Evolutionary conservation across 495 filamentous ascomycete genomes (phyloP).

Genomic region (Penicillium antarcticum): DNA sequence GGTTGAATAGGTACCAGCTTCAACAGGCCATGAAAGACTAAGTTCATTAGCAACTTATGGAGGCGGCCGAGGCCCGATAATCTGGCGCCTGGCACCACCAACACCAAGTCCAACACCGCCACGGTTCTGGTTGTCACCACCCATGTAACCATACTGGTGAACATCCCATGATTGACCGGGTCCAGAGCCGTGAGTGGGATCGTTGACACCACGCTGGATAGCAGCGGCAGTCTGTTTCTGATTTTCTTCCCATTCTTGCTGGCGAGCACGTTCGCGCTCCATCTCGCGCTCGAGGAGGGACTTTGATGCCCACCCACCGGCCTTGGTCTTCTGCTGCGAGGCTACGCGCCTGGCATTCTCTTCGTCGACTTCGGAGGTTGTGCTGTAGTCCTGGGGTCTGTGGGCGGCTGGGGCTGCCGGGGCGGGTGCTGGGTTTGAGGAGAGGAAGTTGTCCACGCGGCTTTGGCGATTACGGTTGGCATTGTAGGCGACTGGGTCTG

Average conservation of each 20-base stretch:
- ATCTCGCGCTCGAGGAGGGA: constrained; percentile 91
- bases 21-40: neutral
- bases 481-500: constrained; percentile 29
- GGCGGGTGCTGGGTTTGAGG: constrained; percentile 47
- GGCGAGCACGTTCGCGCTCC: constrained; percentile 89
- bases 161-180: constrained; percentile 72
- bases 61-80: constrained; percentile 73
- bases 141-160: constrained; percentile 82
- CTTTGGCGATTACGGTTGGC: constrained; percentile 25
- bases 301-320: constrained; percentile 73
- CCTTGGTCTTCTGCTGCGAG: constrained; percentile 65
- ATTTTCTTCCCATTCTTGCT: constrained; percentile 92
- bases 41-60: constrained; percentile 31
- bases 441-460: constrained; percentile 47
- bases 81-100: constrained; percentile 69
- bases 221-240: constrained; percentile 69
- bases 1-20: constrained; percentile 1
- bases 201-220: constrained; percentile 38
- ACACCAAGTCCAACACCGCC: constrained; percentile 65
- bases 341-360: constrained; percentile 65
- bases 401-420: constrained; percentile 36
- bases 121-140: constrained; percentile 79
- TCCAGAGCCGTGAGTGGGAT: constrained; percentile 49
- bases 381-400: constrained; percentile 53
- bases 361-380: constrained; percentile 61